phyloP scores from a whole-genome alignment of 2,329 filamentous ascomycete genomes.

The Exophiala calicioides region DNA sequence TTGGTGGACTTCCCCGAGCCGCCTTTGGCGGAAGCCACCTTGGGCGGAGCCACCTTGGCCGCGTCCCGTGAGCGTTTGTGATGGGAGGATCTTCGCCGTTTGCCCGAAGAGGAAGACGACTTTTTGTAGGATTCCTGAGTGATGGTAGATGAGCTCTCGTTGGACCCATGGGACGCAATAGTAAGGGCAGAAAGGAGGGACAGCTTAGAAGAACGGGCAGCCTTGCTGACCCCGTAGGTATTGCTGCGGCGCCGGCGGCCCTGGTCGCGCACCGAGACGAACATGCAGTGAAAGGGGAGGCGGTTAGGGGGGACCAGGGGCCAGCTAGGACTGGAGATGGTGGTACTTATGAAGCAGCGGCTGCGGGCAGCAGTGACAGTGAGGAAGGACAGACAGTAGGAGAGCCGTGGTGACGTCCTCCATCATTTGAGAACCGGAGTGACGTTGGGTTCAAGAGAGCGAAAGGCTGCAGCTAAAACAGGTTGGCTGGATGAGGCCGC shows the following conservation, averaged over 20 bases:
- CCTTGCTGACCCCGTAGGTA: slow-evolving; percentile 25
- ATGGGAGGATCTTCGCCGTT: slow-evolving; percentile 17
- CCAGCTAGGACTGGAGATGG: neutral
- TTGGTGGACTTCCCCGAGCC: neutral
- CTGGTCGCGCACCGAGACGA: slow-evolving; percentile 26
- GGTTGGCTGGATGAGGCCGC: too few species aligned
- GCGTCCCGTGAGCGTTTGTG: slow-evolving; percentile 10
- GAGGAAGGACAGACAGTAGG: slow-evolving; percentile 14
- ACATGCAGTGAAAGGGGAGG: slow-evolving; percentile 21
- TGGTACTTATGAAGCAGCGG: slow-evolving; percentile 1
- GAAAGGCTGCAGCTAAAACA: too few species aligned
- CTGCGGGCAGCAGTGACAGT: slow-evolving; percentile 5
- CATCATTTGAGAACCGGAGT: slow-evolving; percentile 14
- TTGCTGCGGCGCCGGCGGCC: slow-evolving; percentile 28
- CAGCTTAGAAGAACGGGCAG: slow-evolving; percentile 29
- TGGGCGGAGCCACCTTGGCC: slow-evolving; percentile 7
- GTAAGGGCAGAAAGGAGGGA: slow-evolving; percentile 32
- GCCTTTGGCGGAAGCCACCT: slow-evolving; percentile 6
- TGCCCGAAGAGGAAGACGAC: slow-evolving; percentile 16
- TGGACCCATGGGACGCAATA: slow-evolving; percentile 27
- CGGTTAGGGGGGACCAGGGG: slow-evolving; percentile 1
- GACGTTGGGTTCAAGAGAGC: slow-evolving; percentile 11
- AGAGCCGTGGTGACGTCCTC: slow-evolving; percentile 8
- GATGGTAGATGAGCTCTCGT: slow-evolving; percentile 28
- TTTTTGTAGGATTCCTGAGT: slow-evolving; percentile 31